These are phyloP conservation scores for Capsicum baccatum DNA, from an alignment of 257 asterid genomes.

Conservation along the genomic window DNA sequence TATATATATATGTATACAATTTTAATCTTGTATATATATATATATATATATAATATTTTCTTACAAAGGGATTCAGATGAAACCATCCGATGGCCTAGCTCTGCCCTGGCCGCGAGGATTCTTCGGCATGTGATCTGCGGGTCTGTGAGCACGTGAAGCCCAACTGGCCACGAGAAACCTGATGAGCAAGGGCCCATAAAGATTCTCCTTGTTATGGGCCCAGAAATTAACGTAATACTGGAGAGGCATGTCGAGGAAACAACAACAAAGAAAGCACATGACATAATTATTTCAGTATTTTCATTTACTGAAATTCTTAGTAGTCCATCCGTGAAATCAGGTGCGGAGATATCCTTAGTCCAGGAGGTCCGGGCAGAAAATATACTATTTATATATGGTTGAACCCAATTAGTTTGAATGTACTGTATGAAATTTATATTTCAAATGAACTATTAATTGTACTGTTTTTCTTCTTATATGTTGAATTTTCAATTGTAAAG, in stretches of 20 bases:
- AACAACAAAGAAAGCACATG: background rate
- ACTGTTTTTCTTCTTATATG: background rate
- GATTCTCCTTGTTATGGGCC: background rate
- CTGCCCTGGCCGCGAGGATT: too few species aligned
- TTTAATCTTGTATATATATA: too few species aligned
- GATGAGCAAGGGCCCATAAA: background rate
- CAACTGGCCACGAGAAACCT: background rate
- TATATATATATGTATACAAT: too few species aligned
- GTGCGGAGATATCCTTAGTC: too few species aligned
- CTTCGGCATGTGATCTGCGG: too few species aligned
- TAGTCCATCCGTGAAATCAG: background rate
- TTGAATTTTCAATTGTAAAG: background rate
- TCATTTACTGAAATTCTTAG: background rate
- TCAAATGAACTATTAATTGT: background rate
- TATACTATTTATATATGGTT: too few species aligned
- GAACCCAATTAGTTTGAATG: too few species aligned
- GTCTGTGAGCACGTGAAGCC: slow-evolving; percentile 17
- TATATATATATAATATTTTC: background rate
- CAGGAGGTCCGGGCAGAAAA: too few species aligned
- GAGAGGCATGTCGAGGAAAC: background rate
- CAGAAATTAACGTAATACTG: background rate
- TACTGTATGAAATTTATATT: background rate
- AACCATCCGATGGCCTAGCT: too few species aligned
- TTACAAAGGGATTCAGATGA: rapidly evolving
- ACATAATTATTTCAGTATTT: background rate